Percentiles rank a stretch among this genome's conserved stretches.
Conservation (phyloP, 2,329 filamentous ascomycete species). For the Ophiostoma montium region DNA sequence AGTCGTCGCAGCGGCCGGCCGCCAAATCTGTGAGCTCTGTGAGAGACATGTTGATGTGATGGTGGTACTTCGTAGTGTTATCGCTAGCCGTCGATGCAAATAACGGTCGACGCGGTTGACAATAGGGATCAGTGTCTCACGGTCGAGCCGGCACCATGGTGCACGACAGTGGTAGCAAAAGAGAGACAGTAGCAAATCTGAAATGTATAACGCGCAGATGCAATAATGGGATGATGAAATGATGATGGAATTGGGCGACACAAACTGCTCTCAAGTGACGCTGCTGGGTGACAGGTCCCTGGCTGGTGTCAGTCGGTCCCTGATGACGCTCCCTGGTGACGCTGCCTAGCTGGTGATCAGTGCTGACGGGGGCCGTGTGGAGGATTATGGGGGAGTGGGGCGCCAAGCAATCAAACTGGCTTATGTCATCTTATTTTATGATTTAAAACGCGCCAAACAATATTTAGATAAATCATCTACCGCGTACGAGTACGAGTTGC, state of each 20-base stretch:
- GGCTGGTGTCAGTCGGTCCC: too few species aligned
- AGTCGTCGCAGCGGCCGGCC: constrained; percentile 30
- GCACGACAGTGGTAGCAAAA: not conserved
- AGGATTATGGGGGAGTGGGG: too few species aligned
- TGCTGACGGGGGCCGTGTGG: too few species aligned
- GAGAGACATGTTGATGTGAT: not conserved
- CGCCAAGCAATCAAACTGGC: too few species aligned
- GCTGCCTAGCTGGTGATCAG: not conserved
- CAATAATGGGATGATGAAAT: not conserved
- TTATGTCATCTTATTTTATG: too few species aligned
- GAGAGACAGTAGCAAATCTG: too few species aligned
- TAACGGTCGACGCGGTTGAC: not conserved
- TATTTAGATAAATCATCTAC: not conserved
- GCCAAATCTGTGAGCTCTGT: constrained; percentile 11
- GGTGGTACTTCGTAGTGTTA: not conserved
- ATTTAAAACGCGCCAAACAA: too few species aligned
- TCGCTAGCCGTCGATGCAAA: not conserved
- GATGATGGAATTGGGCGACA: not conserved
- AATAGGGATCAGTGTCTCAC: not conserved
- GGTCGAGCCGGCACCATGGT: not conserved
- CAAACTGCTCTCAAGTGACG: not conserved
- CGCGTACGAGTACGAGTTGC: too few species aligned
- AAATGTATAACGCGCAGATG: too few species aligned
- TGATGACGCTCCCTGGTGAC: not conserved
- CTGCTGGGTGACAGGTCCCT: too few species aligned